Conservation (phyloP, 306 rosid genomes). For the Quercus aquifolioides region DNA sequence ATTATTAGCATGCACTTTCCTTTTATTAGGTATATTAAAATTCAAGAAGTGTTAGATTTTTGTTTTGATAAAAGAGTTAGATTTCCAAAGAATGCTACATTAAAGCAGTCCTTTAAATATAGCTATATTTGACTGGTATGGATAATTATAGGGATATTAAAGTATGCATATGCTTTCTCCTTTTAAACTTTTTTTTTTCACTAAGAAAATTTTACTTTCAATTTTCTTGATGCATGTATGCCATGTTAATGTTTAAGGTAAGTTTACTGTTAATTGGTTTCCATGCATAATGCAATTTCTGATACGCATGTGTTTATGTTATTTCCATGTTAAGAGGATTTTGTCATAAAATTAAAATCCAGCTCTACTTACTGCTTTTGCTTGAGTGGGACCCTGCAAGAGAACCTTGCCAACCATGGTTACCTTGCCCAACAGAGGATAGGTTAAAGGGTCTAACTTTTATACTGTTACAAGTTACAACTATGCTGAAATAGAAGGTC, state of each 20-base stretch:
- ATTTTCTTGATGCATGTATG: background rate
- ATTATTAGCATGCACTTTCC: background rate
- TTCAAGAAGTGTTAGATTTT: background rate
- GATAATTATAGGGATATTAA: background rate
- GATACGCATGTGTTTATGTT: background rate
- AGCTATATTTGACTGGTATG: background rate
- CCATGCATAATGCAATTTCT: background rate
- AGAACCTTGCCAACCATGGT: background rate
- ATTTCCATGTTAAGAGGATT: constrained; percentile 10
- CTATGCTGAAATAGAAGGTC: background rate
- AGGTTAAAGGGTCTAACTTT: background rate
- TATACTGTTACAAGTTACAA: background rate
- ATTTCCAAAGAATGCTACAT: background rate
- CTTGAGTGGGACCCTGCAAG: background rate
- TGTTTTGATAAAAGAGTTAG: too few relatives aligned
- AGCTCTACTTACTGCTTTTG: background rate
- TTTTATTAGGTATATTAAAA: background rate
- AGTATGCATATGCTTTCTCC: background rate
- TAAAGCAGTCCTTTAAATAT: background rate
- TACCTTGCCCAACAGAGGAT: background rate
- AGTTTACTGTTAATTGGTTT: background rate
- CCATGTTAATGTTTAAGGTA: background rate
- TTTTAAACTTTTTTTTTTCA: too few relatives aligned
- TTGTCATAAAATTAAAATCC: background rate
- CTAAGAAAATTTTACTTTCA: too few relatives aligned